Evolutionary conservation across 306 rosid genomes (phyloP), one percentile per base, ranked within the genome.

Genomic region (Oemleria cerasiformis): DNA sequence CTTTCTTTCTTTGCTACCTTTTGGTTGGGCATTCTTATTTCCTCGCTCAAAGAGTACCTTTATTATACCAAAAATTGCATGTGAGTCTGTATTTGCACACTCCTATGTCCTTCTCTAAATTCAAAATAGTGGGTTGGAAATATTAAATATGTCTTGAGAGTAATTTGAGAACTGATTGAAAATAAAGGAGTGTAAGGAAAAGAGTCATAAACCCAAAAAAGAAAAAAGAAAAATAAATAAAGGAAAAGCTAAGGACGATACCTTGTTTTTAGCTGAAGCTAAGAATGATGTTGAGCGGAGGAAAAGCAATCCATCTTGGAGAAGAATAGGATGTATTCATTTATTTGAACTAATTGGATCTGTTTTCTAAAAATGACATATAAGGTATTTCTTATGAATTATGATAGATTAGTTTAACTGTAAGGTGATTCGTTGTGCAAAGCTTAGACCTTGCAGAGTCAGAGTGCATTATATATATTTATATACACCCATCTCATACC

Each of bases 61-160:
- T 51, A 17, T 51, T 66, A 49, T 53, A 59, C 50, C 72, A 78
- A 30, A 30, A 30, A 3, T 57, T 67, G 69, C 23, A 30, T 23
- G 25, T 65, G 70, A 58, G 51, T 61, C 13, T 65, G 59, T 44
- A 23, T 45, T 34, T 64, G 65, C 17, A 70, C 5, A 20, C 9
- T 38, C 14, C 8, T 41, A 30, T 63, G 68, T 75, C 41, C 10
- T 49, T 41, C 42, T 60, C 36, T 38, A 9, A 58, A 50, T 55
- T 62, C 34, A 51, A 63, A 51, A 12, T 41, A 70, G 17, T 54
- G 23, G 57, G 55, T 34, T 25, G 57, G 17, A 20, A 39, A 13
- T 45, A 48, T 41, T 41, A 23, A 60, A 13, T 25, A 25, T 16
- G 9, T 20, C 11, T 40, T 41, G 17, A 14, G 47, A 30, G 45